phyloP scores from a whole-genome alignment of 2,329 filamentous ascomycete genomes.

The Cladophialophora carrionii region DNA sequence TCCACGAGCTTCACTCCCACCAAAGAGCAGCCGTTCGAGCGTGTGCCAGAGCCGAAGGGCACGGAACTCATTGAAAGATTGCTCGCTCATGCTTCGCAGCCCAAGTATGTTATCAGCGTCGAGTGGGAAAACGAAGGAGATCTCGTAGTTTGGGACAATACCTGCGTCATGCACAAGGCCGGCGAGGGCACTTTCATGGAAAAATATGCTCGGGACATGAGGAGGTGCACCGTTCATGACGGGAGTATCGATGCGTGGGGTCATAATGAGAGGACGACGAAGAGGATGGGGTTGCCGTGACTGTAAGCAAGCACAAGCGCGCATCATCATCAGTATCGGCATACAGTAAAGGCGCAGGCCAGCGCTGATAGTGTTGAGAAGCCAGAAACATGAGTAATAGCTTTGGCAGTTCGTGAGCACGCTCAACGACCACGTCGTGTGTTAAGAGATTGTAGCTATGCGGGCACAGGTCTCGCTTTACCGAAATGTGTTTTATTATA shows the following conservation, averaged over 20 bases:
- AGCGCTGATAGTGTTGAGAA: background rate
- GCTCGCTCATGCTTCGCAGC: constrained; percentile 52
- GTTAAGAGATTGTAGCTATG: background rate
- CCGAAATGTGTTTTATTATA: background rate
- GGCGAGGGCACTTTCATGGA: constrained; percentile 55
- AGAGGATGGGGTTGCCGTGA: constrained; percentile 41
- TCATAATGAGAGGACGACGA: constrained; percentile 45
- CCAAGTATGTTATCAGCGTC: constrained; percentile 53
- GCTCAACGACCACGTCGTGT: background rate
- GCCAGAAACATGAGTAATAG: background rate
- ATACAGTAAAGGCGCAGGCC: background rate
- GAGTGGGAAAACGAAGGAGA: constrained; percentile 57
- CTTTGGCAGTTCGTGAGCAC: background rate
- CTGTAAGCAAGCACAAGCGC: too few relatives aligned
- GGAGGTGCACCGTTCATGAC: constrained; percentile 61
- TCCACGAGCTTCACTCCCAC: constrained; percentile 24
- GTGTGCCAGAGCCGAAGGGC: constrained; percentile 42
- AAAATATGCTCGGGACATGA: constrained; percentile 57
- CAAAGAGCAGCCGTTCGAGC: constrained; percentile 26
- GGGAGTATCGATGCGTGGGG: constrained; percentile 49
- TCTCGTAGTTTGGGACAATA: constrained; percentile 64
- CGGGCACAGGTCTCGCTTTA: background rate
- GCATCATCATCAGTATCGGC: background rate
- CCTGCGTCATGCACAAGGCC: constrained; percentile 59
- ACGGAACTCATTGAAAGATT: constrained; percentile 44